Percentiles rank a stretch among this genome's conserved stretches.
Conservation (phyloP, 2,329 filamentous ascomycete species). For the Nemania diffusa region DNA sequence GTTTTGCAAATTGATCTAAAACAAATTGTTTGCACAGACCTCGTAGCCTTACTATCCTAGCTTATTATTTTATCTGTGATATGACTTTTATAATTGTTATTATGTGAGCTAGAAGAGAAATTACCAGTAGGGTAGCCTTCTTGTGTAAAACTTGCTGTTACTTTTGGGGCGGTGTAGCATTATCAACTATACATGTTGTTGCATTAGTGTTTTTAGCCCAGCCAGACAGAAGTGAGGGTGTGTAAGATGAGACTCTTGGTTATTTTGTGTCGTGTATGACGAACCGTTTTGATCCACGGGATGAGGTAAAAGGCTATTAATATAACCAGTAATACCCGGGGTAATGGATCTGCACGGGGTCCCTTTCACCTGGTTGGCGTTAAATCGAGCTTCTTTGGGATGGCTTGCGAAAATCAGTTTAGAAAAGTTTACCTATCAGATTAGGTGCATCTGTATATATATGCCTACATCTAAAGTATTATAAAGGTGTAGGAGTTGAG, state of each 20-base stretch:
- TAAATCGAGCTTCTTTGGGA: background rate
- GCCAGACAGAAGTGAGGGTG: background rate
- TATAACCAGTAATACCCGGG: background rate
- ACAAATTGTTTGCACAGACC: background rate
- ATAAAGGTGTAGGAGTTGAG: too few species aligned
- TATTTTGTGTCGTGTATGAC: background rate
- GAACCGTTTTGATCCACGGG: background rate
- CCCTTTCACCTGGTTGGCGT: background rate
- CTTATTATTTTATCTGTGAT: background rate
- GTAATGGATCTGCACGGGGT: background rate
- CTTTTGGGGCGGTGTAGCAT: background rate
- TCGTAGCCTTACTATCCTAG: conserved; percentile 1
- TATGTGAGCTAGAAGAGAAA: background rate
- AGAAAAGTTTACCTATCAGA: too few species aligned
- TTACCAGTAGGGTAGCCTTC: background rate
- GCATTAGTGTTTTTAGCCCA: background rate
- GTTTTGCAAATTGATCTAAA: background rate
- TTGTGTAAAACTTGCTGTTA: background rate
- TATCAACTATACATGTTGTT: background rate
- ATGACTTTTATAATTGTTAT: background rate
- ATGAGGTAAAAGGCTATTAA: background rate
- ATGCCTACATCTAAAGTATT: too few species aligned
- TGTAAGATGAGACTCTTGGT: conserved; percentile 1
- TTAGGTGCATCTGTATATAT: too few species aligned
- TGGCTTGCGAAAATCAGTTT: background rate